Conservation (phyloP, 106 monocot genomes). For the Apostasia shenzhenica region DNA sequence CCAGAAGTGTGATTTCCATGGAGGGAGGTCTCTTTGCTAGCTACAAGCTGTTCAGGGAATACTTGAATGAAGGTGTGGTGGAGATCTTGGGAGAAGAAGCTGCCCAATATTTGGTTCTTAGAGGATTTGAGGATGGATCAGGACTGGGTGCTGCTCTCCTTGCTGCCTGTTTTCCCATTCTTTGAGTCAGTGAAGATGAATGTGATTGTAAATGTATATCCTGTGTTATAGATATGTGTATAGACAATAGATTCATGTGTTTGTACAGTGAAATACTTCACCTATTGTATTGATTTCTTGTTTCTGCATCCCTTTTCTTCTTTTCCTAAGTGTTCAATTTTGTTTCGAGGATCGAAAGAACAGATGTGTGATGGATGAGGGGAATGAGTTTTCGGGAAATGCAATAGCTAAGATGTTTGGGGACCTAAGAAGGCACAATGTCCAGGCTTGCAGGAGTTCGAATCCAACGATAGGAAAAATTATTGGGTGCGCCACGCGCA, state of each 20-base stretch:
- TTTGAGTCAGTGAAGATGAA: constrained; percentile 21
- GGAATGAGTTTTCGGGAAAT: too few species aligned
- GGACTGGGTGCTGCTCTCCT: constrained; percentile 90
- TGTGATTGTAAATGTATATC: constrained; percentile 9
- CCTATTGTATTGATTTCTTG: constrained; percentile 6
- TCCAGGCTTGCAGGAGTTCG: too few species aligned
- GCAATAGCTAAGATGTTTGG: too few species aligned
- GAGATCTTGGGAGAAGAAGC: constrained; percentile 86
- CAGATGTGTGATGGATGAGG: too few species aligned
- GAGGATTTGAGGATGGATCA: constrained; percentile 61
- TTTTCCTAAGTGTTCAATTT: too few species aligned
- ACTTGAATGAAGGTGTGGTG: constrained; percentile 69
- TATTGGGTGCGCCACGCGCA: too few species aligned
- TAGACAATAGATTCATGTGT: constrained; percentile 8
- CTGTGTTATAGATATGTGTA: constrained; percentile 29
- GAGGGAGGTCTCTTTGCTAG: constrained; percentile 67
- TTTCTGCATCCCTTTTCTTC: neutral
- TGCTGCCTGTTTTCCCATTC: constrained; percentile 45
- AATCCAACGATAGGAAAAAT: too few species aligned
- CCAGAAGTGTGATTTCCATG: constrained; percentile 65
- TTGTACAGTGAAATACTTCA: neutral
- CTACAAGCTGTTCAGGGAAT: constrained; percentile 73
- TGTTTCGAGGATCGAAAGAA: too few species aligned
- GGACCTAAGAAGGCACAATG: too few species aligned
- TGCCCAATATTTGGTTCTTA: constrained; percentile 52